phyloP scores from a whole-genome alignment of 441 rosid genomes.

The Euphorbia celastroides region DNA sequence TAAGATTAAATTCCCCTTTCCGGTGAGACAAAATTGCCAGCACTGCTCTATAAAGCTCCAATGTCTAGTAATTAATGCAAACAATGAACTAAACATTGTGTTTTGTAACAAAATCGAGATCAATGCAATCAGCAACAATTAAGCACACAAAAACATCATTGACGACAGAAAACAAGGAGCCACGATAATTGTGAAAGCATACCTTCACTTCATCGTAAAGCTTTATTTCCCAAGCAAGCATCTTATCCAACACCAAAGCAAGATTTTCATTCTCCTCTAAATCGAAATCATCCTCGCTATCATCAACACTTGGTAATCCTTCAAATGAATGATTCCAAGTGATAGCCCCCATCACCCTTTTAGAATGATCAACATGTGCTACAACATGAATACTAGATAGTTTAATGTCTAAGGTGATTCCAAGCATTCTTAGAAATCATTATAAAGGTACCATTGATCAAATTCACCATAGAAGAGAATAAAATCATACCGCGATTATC shows the following conservation, averaged over 20 bases:
- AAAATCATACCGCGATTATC: neutral
- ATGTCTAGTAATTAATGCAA: neutral
- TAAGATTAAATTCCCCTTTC: neutral
- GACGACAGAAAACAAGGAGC: neutral
- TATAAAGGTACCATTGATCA: neutral
- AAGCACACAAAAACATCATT: neutral
- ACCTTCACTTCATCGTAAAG: constrained; percentile 98
- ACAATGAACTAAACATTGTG: neutral
- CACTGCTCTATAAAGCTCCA: neutral
- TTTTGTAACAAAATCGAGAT: neutral
- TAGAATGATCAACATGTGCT: constrained; percentile 93
- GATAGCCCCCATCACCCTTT: constrained; percentile 88
- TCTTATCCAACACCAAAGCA: constrained; percentile 88
- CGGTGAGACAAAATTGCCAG: neutral
- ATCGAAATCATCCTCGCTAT: constrained; percentile 64
- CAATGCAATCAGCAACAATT: neutral
- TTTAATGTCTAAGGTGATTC: neutral
- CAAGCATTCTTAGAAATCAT: neutral
- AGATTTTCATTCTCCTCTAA: constrained; percentile 78
- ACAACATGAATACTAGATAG: constrained; percentile 15
- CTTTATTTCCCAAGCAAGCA: constrained; percentile 96
- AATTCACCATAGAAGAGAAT: neutral
- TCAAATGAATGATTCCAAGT: constrained; percentile 91
- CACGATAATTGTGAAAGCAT: constrained; percentile 10
- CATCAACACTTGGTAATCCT: constrained; percentile 49